phyloP scores from a whole-genome alignment of 2,329 filamentous ascomycete genomes.

The Remersonia thermophila region DNA sequence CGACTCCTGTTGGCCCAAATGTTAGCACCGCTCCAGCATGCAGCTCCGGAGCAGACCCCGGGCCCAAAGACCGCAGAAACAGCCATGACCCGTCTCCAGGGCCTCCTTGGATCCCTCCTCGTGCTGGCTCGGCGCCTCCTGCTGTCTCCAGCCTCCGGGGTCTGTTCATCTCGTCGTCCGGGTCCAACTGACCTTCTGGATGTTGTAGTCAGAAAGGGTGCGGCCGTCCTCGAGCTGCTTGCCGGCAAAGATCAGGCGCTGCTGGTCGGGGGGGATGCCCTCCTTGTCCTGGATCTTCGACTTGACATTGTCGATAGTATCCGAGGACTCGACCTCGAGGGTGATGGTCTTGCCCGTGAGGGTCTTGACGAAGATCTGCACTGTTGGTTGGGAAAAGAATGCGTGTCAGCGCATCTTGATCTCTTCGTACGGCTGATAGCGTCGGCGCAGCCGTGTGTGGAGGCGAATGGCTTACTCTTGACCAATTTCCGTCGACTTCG shows the following conservation, averaged over 20 bases:
- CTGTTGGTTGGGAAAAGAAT: slow-evolving; percentile 5
- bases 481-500: slow-evolving; percentile 35
- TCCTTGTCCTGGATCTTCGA: slow-evolving; percentile 99
- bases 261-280: slow-evolving; percentile 94
- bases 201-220: slow-evolving; percentile 96
- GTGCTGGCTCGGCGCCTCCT: not conserved
- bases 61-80: no score
- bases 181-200: slow-evolving; percentile 69
- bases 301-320: slow-evolving; percentile 99
- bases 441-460: no score
- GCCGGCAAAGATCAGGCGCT: slow-evolving; percentile 96
- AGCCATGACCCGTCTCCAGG: no score
- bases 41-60: no score
- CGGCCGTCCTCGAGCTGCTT: slow-evolving; percentile 99
- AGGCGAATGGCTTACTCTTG: slow-evolving; percentile 51
- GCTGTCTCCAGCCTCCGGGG: not conserved
- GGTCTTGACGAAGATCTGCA: slow-evolving; percentile 94
- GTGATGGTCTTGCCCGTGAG: slow-evolving; percentile 99
- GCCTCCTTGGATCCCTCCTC: no score
- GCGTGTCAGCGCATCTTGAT: slow-evolving; percentile 11
- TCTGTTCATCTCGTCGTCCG: no score
- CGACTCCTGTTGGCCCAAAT: slow-evolving; percentile 56
- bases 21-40: slow-evolving; percentile 7
- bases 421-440: no score
- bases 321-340: slow-evolving; percentile 96